These are phyloP conservation scores for Leishmania martiniquensis DNA, from an alignment of 208 protist species.

Conservation along the genomic window DNA sequence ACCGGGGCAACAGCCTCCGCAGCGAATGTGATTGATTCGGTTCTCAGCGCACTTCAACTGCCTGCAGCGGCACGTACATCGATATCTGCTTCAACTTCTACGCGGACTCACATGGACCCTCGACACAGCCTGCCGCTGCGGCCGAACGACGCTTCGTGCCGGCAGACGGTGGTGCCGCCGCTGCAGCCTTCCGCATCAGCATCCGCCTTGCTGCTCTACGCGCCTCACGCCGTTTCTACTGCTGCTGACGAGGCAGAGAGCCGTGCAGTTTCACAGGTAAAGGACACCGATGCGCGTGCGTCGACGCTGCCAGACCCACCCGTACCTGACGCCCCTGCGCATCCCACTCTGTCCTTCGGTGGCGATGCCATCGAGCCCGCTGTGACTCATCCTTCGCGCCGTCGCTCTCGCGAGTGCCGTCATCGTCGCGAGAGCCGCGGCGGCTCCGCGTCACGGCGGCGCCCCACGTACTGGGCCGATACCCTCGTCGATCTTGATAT, in stretches of 20 bases:
- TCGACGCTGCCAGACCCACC: neutral
- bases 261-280: neutral
- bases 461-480: slow-evolving; percentile 30
- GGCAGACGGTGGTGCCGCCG: neutral
- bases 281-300: neutral
- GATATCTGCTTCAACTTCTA: neutral
- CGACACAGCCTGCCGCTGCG: neutral
- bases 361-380: neutral
- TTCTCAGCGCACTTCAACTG: neutral
- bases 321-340: neutral
- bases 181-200: neutral
- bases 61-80: neutral
- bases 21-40: neutral
- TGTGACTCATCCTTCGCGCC: neutral
- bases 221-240: neutral
- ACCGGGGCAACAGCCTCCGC: neutral
- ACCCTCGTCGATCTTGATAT: slow-evolving; percentile 56
- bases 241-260: neutral
- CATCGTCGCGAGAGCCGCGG: neutral
- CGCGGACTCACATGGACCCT: neutral
- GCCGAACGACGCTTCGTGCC: neutral
- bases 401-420: neutral
- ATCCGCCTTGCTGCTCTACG: neutral
- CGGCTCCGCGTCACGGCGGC: neutral
- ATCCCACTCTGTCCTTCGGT: neutral